Evolutionary conservation across 257 asterid genomes (phyloP), one percentile per base, ranked within the genome.

Genomic region (Salvia hispanica): DNA sequence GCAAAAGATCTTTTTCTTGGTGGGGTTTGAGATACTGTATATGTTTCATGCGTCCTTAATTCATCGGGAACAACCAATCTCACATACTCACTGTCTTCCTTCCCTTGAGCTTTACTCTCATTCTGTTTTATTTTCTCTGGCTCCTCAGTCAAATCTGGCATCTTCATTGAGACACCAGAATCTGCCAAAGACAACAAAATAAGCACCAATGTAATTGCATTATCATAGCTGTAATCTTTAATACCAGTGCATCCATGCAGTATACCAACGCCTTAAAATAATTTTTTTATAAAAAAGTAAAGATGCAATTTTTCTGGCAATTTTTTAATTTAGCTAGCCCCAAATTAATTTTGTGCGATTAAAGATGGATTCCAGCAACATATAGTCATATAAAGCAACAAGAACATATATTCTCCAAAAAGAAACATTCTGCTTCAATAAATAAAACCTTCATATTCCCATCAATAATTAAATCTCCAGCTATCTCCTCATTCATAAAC

Each of bases 21-120:
- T 59, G 59, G 79, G 52, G 77, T 44, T 70, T 59, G 80, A 62
- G 78, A 63, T 70, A 66, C 85, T 34, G 73, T 11, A 73, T 62
- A 78, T 60, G 73, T 72, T 78, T 78, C 95, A 48, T 71, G 72
- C 70, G 75, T 62, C 47, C 79, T 83, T 56, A 58, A 74, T 73
- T 80, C 95, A 75, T 75, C 64, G 16, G 85, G 78, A 65, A 87
- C 73, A 67, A 86, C 95, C 78, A 90, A 84, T 77, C 95, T 83
- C 51, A 81, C 90, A 59, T 86, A 89, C 85, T 87, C 97, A 62
- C 89, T 84, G 53, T 83, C 88, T 63, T 82, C 93, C 76, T 83
- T 81, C 36, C 58, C 64, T 71, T 60, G 87, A 67, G 57, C 71
- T 53, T 69, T 76, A 44, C 58, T 72, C 63, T 69, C 63, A 31